A percentile compares a stretch with the other conserved stretches of the same genome.
phyloP scores from a whole-genome alignment of 2,329 filamentous ascomycete species.

The Drechslerella dactyloides region DNA sequence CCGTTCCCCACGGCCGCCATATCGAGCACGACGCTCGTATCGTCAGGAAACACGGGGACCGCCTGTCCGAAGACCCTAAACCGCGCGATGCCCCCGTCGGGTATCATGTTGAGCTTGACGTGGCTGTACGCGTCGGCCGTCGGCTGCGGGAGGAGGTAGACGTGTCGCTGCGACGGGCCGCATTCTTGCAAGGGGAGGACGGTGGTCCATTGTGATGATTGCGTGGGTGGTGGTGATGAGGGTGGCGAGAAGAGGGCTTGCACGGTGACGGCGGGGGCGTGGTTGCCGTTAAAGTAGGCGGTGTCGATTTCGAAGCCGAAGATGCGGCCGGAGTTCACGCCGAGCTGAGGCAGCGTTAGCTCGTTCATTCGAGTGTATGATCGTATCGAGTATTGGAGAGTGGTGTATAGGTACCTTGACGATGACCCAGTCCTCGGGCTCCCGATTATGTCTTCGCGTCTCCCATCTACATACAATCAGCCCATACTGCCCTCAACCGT shows the following conservation, averaged over 20 bases:
- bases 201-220: slow-evolving; percentile 67
- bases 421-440: slow-evolving; percentile 71
- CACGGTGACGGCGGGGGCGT: slow-evolving; percentile 78
- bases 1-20: slow-evolving; percentile 80
- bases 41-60: slow-evolving; percentile 75
- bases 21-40: slow-evolving; percentile 71
- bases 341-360: slow-evolving; percentile 58
- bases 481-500: too few species aligned
- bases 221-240: slow-evolving; percentile 63
- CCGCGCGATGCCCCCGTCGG: slow-evolving; percentile 80
- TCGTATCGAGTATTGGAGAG: slow-evolving; percentile 56
- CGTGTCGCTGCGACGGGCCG: slow-evolving; percentile 75
- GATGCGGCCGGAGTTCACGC: slow-evolving; percentile 73
- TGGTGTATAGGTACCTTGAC: slow-evolving; percentile 58
- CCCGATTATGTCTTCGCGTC: slow-evolving; percentile 70
- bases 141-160: slow-evolving; percentile 69
- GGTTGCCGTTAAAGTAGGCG: slow-evolving; percentile 80
- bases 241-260: slow-evolving; percentile 73
- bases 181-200: slow-evolving; percentile 74
- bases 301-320: slow-evolving; percentile 80
- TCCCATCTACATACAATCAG: slow-evolving; percentile 58
- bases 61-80: slow-evolving; percentile 79
- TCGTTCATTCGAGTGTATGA: background rate
- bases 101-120: slow-evolving; percentile 81
- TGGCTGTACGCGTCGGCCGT: slow-evolving; percentile 76